Evolutionary conservation across 371 early-diverging fungal species (phyloP).

Genomic region (Syncephalastrum sp.): DNA sequence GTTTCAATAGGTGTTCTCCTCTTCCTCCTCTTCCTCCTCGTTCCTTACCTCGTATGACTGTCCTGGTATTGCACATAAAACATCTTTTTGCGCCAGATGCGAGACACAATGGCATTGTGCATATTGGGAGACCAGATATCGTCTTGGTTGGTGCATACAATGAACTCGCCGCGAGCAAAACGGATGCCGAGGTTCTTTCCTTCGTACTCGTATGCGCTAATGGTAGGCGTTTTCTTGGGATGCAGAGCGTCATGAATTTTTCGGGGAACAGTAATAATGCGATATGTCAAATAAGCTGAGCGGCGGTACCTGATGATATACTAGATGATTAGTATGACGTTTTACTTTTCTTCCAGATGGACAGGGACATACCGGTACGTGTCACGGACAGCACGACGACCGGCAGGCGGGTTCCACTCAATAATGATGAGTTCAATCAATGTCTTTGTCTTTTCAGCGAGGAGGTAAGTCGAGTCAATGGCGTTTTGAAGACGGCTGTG

Average conservation of each 20-base stretch:
- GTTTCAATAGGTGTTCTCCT: background rate
- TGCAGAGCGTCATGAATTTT: slow-evolving; percentile 29
- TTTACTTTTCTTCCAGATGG: no score
- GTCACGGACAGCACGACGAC: slow-evolving; percentile 30
- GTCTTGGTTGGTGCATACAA: slow-evolving; percentile 47
- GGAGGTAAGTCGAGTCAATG: slow-evolving; percentile 39
- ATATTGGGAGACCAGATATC: slow-evolving; percentile 48
- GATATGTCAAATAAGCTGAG: slow-evolving; percentile 36
- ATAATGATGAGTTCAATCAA: slow-evolving; percentile 38
- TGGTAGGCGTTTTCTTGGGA: slow-evolving; percentile 11
- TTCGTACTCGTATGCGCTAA: slow-evolving; percentile 37
- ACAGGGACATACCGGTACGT: slow-evolving; percentile 26
- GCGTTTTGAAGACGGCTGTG: slow-evolving; percentile 43
- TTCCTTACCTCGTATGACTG: slow-evolving; percentile 27
- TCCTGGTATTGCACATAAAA: slow-evolving; percentile 46
- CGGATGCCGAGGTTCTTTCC: slow-evolving; percentile 48
- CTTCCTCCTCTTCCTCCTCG: no score
- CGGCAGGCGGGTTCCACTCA: slow-evolving; percentile 45
- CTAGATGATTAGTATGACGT: no score
- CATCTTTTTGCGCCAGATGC: slow-evolving; percentile 32
- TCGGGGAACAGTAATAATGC: slow-evolving; percentile 44
- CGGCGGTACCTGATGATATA: slow-evolving; percentile 29
- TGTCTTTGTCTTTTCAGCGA: slow-evolving; percentile 39
- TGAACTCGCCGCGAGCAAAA: slow-evolving; percentile 45
- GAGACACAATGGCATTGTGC: slow-evolving; percentile 42